Evolutionary conservation across 202 grass and related monocot genomes (phyloP).

Genomic region (Saccharum hybrid): DNA sequence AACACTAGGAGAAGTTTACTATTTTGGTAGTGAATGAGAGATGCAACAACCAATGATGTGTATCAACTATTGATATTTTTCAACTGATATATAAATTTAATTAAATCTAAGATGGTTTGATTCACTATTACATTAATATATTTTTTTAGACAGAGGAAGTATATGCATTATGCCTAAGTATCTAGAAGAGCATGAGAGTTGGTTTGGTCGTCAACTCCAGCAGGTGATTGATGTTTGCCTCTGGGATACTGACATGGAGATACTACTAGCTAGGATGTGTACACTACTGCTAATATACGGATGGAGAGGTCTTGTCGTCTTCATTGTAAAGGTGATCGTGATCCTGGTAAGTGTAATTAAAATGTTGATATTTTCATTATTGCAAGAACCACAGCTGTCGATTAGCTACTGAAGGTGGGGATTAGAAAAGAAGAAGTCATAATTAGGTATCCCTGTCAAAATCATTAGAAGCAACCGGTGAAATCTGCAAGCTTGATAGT

Average conservation of each 20-base stretch:
- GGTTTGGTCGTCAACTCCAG: conserved; percentile 27
- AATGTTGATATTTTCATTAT: conserved; percentile 6
- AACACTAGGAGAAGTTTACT: too few species aligned
- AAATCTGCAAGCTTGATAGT: conserved; percentile 5
- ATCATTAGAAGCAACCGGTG: conserved; percentile 10
- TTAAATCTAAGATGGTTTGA: background rate
- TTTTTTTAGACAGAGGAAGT: background rate
- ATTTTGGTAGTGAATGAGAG: conserved; percentile 2
- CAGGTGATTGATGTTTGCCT: conserved; percentile 5
- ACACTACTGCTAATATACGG: background rate
- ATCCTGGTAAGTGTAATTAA: conserved; percentile 17
- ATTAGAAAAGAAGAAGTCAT: background rate
- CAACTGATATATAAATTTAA: background rate
- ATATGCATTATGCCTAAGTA: background rate
- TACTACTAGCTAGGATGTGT: background rate
- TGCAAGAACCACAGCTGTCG: conserved; percentile 5
- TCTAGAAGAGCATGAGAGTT: conserved; percentile 25
- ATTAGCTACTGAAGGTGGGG: background rate
- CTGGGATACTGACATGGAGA: background rate
- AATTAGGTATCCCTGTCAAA: conserved; percentile 3
- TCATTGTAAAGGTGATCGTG: conserved; percentile 26
- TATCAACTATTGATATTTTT: background rate
- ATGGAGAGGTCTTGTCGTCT: conserved; percentile 27
- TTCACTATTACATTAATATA: background rate
- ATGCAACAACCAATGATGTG: conserved; percentile 27